Evolutionary conservation across 345 rosid species (phyloP).

Genomic region (Lepidium didymum): DNA sequence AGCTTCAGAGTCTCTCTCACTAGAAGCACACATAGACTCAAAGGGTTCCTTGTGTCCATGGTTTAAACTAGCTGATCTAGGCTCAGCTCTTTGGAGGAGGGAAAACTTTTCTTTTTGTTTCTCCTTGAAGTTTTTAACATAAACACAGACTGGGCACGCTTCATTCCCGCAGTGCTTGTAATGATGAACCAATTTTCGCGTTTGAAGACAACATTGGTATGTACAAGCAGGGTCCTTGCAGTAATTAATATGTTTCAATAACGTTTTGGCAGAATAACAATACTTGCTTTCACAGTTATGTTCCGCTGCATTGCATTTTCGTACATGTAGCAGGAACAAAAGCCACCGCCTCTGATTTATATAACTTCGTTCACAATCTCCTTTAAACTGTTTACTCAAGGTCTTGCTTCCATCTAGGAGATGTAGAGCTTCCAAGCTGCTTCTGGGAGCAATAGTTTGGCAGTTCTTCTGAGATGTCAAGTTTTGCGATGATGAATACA

Average conservation of each 20-base stretch:
- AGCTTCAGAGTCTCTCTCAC: slow-evolving; percentile 35
- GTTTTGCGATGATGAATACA: slow-evolving; percentile 55
- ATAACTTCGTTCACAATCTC: slow-evolving; percentile 50
- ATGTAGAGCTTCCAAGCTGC: slow-evolving; percentile 36
- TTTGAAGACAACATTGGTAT: slow-evolving; percentile 69
- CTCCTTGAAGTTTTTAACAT: slow-evolving; percentile 52
- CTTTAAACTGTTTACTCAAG: slow-evolving; percentile 28
- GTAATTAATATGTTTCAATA: slow-evolving; percentile 62
- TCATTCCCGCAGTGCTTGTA: slow-evolving; percentile 49
- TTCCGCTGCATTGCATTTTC: slow-evolving; percentile 65
- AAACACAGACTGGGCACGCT: slow-evolving; percentile 85
- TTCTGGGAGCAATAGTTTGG: slow-evolving; percentile 34
- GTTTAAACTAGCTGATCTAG: slow-evolving; percentile 30
- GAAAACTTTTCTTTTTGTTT: slow-evolving; percentile 37
- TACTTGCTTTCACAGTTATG: slow-evolving; percentile 55
- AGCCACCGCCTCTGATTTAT: slow-evolving; percentile 78
- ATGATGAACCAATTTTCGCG: slow-evolving; percentile 61
- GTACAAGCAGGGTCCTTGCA: slow-evolving; percentile 54
- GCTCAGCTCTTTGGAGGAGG: slow-evolving; percentile 35
- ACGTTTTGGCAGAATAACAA: slow-evolving; percentile 51
- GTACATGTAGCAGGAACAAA: slow-evolving; percentile 79
- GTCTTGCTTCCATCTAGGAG: slow-evolving; percentile 12
- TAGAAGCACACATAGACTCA: slow-evolving; percentile 39
- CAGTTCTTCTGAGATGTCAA: slow-evolving; percentile 21
- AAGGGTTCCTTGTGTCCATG: slow-evolving; percentile 38